Percentiles rank a stretch among this genome's conserved stretches.
Conservation (phyloP, 225 moss, liverwort and hornwort genomes). For the Physcomitrium patens region DNA sequence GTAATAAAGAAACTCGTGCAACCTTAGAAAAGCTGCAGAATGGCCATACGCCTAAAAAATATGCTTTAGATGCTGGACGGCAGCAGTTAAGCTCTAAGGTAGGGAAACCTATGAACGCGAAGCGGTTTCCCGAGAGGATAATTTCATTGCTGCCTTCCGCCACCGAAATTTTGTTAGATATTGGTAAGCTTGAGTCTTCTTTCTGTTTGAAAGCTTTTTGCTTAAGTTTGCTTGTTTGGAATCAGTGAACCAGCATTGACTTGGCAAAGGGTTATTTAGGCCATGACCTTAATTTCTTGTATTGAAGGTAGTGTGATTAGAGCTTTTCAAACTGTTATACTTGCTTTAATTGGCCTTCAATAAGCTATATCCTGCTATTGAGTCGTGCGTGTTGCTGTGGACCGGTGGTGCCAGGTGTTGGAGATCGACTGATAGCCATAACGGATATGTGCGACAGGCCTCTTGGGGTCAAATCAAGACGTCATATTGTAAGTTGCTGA, state of each 20-base stretch:
- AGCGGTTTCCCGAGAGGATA: constrained; percentile 49
- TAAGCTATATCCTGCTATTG: not conserved
- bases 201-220: constrained; percentile 4
- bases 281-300: not conserved
- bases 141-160: constrained; percentile 60
- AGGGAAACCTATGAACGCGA: constrained; percentile 36
- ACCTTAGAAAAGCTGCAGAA: constrained; percentile 21
- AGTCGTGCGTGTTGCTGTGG: constrained; percentile 18
- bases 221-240: not conserved
- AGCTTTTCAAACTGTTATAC: not conserved
- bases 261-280: no score
- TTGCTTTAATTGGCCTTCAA: not conserved
- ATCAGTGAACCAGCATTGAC: no score
- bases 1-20: constrained; percentile 6
- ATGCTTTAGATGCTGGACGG: constrained; percentile 26
- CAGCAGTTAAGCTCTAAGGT: constrained; percentile 17
- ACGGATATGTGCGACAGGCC: constrained; percentile 60
- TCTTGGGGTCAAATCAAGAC: constrained; percentile 37
- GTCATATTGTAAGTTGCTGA: constrained; percentile 51
- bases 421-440: constrained; percentile 56
- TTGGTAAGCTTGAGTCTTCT: constrained; percentile 44
- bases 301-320: not conserved
- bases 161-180: constrained; percentile 54
- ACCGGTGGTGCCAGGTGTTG: constrained; percentile 52
- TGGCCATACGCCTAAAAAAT: constrained; percentile 25